Evolutionary conservation across 2,329 filamentous ascomycete genomes (phyloP).

Genomic region (Penicillium crustosum): DNA sequence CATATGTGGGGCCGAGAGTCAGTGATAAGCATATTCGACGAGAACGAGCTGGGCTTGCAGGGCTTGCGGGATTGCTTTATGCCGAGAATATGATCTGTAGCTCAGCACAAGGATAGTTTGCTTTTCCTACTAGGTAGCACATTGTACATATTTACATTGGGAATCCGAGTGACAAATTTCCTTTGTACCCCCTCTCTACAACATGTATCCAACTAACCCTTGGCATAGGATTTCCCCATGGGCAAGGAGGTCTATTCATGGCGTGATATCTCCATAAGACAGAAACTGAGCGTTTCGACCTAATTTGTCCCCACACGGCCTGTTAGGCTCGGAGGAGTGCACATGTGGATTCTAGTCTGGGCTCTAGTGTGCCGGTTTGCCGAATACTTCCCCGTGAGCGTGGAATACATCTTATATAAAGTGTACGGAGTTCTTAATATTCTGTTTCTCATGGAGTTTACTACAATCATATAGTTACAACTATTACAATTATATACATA

Average conservation of each 20-base stretch:
- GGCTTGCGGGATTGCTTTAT: neutral
- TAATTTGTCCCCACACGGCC: neutral
- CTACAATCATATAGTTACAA: too few species aligned
- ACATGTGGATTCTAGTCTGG: slow-evolving; percentile 5
- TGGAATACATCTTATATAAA: too few species aligned
- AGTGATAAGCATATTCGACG: slow-evolving; percentile 1
- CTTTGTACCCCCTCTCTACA: too few species aligned
- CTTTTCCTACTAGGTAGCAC: too few species aligned
- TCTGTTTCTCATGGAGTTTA: too few species aligned
- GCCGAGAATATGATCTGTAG: neutral
- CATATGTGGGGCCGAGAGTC: neutral
- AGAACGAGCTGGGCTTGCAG: neutral
- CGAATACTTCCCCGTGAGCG: slow-evolving; percentile 17
- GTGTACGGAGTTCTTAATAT: too few species aligned
- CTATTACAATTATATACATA: too few species aligned
- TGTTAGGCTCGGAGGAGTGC: neutral
- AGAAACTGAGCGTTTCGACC: neutral
- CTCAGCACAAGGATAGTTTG: neutral
- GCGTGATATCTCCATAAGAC: neutral
- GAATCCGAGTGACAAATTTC: too few species aligned
- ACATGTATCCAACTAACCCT: neutral
- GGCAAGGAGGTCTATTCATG: neutral
- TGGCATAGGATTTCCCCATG: slow-evolving; percentile 1
- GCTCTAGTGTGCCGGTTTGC: slow-evolving; percentile 36
- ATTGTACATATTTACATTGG: too few species aligned